Percentiles rank a stretch among this genome's conserved stretches.
Conservation (phyloP, 108 stramenopile genomes). For the Schizochytrium sp. region DNA sequence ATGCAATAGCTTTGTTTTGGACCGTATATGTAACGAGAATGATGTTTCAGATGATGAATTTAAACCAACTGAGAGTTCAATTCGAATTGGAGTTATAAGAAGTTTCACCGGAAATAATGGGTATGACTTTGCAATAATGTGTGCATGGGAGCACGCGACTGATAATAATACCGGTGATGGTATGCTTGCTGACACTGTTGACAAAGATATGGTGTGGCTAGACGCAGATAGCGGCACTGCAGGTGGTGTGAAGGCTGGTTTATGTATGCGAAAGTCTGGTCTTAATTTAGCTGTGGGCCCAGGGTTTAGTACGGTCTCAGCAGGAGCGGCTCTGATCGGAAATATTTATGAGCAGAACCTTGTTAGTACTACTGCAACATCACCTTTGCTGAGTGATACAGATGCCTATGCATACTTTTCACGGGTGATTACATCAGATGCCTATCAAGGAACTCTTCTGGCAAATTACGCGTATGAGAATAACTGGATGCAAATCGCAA, state of each 20-base stretch:
- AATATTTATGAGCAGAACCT: not conserved
- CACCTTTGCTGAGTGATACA: constrained; percentile 3
- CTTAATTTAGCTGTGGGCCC: not conserved
- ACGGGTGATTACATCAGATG: constrained; percentile 1
- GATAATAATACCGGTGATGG: not conserved
- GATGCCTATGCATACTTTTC: not conserved
- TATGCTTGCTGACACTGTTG: not conserved
- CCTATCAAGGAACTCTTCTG: not conserved
- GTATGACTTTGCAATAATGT: not conserved
- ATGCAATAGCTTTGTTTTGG: not conserved
- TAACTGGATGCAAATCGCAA: not conserved
- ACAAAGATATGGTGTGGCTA: not conserved
- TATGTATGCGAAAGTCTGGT: constrained; percentile 12
- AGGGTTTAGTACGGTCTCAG: not conserved
- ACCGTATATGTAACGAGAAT: not conserved
- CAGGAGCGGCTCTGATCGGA: not conserved
- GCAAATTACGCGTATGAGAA: not conserved
- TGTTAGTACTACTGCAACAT: not conserved
- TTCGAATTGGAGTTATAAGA: not conserved
- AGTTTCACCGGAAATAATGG: not conserved
- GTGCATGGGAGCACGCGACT: not conserved
- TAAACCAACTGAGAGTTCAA: not conserved
- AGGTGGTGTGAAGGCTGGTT: not conserved
- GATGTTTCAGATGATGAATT: not conserved
- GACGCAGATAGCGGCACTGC: not conserved